Evolutionary conservation across 805 yeast genomes (phyloP).

Genomic region (Zygoascus flipseniorum): DNA sequence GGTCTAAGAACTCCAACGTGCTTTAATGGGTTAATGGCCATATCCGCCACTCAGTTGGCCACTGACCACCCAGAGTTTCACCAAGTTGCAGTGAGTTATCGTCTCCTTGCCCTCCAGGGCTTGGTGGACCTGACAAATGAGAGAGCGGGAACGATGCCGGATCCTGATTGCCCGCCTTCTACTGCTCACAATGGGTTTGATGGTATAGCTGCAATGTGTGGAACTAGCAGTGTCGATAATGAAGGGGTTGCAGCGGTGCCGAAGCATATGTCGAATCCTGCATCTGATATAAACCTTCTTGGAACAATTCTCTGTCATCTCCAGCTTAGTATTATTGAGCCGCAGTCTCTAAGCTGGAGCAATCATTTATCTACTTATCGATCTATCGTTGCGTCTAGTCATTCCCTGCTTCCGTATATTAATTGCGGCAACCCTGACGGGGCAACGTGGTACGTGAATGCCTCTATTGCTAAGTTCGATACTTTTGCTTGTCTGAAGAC

Average conservation of each 20-base stretch:
- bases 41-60: background rate
- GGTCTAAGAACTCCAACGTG: background rate
- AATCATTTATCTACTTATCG: background rate
- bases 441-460: background rate
- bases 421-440: background rate
- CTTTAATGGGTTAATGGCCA: background rate
- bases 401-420: background rate
- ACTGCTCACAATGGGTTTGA: background rate
- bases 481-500: background rate
- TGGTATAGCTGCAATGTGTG: background rate
- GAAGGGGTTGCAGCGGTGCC: background rate
- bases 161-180: background rate
- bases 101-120: background rate
- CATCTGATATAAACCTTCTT: background rate
- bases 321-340: background rate
- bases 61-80: background rate
- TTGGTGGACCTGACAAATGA: background rate
- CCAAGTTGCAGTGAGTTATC: background rate
- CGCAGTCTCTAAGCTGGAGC: background rate
- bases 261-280: background rate
- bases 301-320: background rate
- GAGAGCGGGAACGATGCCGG: background rate
- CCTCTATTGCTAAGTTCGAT: background rate
- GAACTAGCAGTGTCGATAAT: background rate
- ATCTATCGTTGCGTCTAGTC: background rate